Percentiles rank a stretch among this genome's conserved stretches.
Evolutionary conservation across 1,284 basidiomycete species (phyloP).

Genomic region (Fomitopsis palustris): DNA sequence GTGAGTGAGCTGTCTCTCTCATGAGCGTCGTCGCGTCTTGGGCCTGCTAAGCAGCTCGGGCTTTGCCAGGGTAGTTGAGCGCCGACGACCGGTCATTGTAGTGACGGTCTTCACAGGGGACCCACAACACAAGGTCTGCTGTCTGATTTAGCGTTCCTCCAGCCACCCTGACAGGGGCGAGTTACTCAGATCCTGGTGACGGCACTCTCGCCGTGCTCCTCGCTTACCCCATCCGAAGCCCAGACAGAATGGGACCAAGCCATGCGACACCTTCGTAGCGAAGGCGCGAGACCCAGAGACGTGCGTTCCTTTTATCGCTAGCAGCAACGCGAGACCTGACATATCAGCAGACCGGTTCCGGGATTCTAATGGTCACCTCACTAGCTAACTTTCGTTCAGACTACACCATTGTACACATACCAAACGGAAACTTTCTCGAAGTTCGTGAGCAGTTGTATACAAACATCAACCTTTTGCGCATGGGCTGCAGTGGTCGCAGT

Average conservation of each 20-base stretch:
- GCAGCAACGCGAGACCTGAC: not conserved
- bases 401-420: conserved; percentile 76
- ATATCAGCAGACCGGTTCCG: conserved; percentile 51
- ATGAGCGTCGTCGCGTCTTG: not conserved
- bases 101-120: conserved; percentile 75
- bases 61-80: conserved; percentile 57
- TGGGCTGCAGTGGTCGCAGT: conserved; percentile 73
- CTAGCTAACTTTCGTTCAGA: conserved; percentile 81
- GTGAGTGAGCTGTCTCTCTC: conserved; percentile 31
- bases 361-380: conserved; percentile 75
- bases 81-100: conserved; percentile 53
- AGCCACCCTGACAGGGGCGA: not conserved
- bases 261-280: conserved; percentile 55
- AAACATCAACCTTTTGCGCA: conserved; percentile 74
- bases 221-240: conserved; percentile 41
- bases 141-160: not conserved
- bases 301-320: conserved; percentile 28
- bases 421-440: conserved; percentile 61
- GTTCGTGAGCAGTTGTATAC: conserved; percentile 64
- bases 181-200: conserved; percentile 53
- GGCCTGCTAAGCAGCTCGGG: not conserved
- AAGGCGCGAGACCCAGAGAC: conserved; percentile 67
- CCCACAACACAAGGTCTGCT: conserved; percentile 52
- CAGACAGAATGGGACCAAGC: conserved; percentile 57
- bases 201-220: conserved; percentile 43